phyloP scores from a whole-genome alignment of 306 rosid genomes.

The Vigna trinervia region DNA sequence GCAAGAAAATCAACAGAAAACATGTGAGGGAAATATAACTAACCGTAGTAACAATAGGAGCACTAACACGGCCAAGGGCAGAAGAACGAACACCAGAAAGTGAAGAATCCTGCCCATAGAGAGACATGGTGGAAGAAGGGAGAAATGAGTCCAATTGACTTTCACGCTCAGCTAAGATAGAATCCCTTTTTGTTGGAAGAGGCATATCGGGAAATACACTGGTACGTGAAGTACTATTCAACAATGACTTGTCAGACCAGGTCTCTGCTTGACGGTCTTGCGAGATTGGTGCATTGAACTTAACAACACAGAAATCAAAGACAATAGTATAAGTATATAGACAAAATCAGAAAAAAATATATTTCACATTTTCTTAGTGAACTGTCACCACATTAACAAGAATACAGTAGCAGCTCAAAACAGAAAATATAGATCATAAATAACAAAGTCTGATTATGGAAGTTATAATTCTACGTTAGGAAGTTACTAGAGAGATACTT shows the following conservation, averaged over 20 bases:
- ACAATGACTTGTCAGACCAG: conserved; percentile 66
- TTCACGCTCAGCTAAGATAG: conserved; percentile 68
- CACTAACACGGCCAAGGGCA: conserved; percentile 74
- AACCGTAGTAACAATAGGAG: conserved; percentile 90
- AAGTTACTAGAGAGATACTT: not conserved
- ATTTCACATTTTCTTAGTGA: conserved; percentile 25
- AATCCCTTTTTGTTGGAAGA: conserved; percentile 70
- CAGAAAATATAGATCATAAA: not conserved
- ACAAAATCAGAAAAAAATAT: conserved; percentile 15
- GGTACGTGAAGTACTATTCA: conserved; percentile 62
- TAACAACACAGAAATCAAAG: conserved; percentile 36
- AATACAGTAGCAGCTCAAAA: conserved; percentile 27
- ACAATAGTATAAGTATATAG: conserved; percentile 17
- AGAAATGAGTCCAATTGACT: conserved; percentile 70
- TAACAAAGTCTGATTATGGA: not conserved
- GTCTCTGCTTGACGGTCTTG: conserved; percentile 74
- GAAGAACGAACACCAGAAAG: conserved; percentile 72
- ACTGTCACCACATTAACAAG: conserved; percentile 15
- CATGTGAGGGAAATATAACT: conserved; percentile 30
- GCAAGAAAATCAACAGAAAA: conserved; percentile 28
- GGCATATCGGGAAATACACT: conserved; percentile 56
- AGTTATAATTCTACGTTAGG: not conserved
- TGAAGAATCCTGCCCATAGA: conserved; percentile 71
- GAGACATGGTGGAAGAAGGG: conserved; percentile 66
- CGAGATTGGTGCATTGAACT: conserved; percentile 58